phyloP scores from a whole-genome alignment of 2,329 filamentous ascomycete species.

The Xylaria polymorpha region DNA sequence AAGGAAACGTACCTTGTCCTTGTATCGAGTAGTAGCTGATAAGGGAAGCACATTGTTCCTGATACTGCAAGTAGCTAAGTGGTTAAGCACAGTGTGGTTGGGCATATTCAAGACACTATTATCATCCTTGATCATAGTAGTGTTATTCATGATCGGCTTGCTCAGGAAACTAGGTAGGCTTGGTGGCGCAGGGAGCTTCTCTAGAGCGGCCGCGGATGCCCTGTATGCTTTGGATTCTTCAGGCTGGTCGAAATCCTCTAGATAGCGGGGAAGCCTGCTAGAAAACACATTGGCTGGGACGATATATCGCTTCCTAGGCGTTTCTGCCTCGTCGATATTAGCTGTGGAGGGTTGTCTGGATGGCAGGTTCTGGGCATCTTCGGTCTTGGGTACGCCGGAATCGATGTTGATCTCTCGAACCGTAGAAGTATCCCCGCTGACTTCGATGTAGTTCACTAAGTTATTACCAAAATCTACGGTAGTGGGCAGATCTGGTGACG shows the following conservation, averaged over 20 bases:
- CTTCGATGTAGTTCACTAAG: slow-evolving; percentile 97
- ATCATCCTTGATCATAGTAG: slow-evolving; percentile 94
- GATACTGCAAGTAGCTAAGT: slow-evolving; percentile 96
- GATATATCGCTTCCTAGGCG: slow-evolving; percentile 66
- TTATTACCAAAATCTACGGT: slow-evolving; percentile 99
- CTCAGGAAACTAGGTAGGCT: slow-evolving; percentile 89
- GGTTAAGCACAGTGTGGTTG: slow-evolving; percentile 96
- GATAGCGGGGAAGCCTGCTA: slow-evolving; percentile 81
- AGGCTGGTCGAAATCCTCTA: slow-evolving; percentile 85
- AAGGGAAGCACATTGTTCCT: slow-evolving; percentile 96
- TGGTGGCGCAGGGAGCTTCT: slow-evolving; percentile 85
- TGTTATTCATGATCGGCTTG: slow-evolving; percentile 93
- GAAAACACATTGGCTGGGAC: slow-evolving; percentile 72
- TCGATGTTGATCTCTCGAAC: slow-evolving; percentile 48
- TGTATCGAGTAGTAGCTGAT: slow-evolving; percentile 96
- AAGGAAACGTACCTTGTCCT: slow-evolving; percentile 77
- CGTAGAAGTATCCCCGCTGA: slow-evolving; percentile 67
- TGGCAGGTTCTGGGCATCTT: slow-evolving; percentile 47
- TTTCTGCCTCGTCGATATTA: slow-evolving; percentile 45
- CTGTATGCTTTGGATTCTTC: slow-evolving; percentile 82
- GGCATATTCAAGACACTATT: slow-evolving; percentile 97
- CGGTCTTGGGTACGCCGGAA: slow-evolving; percentile 44
- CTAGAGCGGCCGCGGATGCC: slow-evolving; percentile 78
- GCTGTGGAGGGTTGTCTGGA: slow-evolving; percentile 54
- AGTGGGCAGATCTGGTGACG: slow-evolving; percentile 86